phyloP scores from a whole-genome alignment of 83 land plant species.

The Thuja plicata region DNA sequence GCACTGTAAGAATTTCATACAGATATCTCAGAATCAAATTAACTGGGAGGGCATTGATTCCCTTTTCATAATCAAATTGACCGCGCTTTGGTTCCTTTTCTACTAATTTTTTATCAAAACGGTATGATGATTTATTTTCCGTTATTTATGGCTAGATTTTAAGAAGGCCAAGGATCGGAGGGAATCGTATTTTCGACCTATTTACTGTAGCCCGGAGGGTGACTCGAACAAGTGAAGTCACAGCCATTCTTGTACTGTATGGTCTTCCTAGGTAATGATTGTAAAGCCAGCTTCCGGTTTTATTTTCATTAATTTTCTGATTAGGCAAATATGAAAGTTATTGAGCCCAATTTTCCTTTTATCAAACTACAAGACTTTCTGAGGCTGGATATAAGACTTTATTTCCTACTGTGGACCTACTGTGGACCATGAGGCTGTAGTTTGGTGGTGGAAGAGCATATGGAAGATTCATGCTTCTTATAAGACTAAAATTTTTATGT shows the following conservation, averaged over 20 bases:
- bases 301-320: background rate
- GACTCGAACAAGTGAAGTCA: conserved; percentile 86
- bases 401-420: no score
- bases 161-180: conserved; percentile 63
- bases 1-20: conserved; percentile 56
- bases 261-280: conserved; percentile 83
- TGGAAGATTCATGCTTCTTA: no score
- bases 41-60: background rate
- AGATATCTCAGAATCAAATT: background rate
- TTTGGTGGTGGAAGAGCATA: no score
- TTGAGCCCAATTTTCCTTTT: background rate
- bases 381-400: no score
- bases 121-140: background rate
- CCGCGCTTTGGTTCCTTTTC: background rate
- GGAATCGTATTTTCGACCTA: conserved; percentile 53
- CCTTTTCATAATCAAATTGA: no score
- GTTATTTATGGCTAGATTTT: conserved; percentile 46
- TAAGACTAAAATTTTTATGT: no score
- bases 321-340: background rate
- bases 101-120: background rate
- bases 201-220: conserved; percentile 69
- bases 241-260: conserved; percentile 94
- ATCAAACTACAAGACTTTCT: background rate
- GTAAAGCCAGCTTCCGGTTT: background rate
- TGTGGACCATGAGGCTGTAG: no score